Evolutionary conservation across 306 rosid genomes (phyloP), one percentile per base, ranked within the genome.

Genomic region (Crotalaria pallida): DNA sequence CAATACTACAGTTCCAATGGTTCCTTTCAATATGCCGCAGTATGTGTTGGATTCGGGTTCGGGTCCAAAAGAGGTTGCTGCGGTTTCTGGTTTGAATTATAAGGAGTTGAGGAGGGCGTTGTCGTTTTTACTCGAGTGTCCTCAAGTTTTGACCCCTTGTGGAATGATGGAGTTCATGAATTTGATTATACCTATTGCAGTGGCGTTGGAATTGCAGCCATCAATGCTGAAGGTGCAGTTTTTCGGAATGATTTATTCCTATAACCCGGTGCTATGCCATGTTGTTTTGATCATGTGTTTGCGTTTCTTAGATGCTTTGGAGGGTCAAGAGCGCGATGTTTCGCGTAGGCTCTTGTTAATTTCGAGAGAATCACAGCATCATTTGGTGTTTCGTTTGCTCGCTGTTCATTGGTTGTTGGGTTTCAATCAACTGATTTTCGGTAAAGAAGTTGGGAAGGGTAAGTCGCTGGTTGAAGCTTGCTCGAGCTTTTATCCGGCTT

Each of bases 181-280:
- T 0, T 67, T 88, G 90, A 74, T 94, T 50, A 74, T 84, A 72
- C 94, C 95, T 1, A 72, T 94, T 23, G 96, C 90, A 1, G 71
- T 65, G 29, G 95, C 96, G 7, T 77, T 90, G 88, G 97, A 94
- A 69, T 80, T 94, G 76, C 98, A 87, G 67, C 83, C 95, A 3
- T 94, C 97, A 3, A 84, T 90, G 98, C 81, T 94, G 71, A 94
- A 82, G 87, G 97, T 94, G 77, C 98, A 94, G 79, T 88, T 94
- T 71, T 90, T 86, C 51, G 96, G 98, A 13, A 81, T 88, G 97
- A 63, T 87, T 58, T 84, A 87, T 78, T 94, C 97, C 12, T 88
- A 59, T 78, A 86, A 94, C 67, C 95, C 98, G n/a, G 41, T 94
- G 65, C 67, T 87, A 8, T 87, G 92, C 71, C 98, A 94, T 80